Percentiles rank a stretch among this genome's conserved stretches.
These are phyloP conservation scores for Acacia pycnantha DNA, from an alignment of 331 rosid genomes.

Conservation along the genomic window DNA sequence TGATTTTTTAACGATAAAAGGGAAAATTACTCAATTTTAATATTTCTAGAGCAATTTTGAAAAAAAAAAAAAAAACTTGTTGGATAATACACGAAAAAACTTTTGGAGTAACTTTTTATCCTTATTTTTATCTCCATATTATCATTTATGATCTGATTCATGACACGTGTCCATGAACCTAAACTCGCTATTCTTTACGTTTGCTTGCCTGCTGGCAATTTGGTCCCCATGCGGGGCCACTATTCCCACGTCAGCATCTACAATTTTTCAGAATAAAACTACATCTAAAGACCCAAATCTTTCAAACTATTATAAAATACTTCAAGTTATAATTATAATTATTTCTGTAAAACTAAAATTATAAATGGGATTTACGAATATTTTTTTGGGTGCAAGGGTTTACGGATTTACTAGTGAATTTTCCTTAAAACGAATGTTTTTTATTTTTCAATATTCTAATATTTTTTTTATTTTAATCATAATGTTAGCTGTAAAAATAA, in stretches of 20 bases:
- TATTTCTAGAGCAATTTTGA: rapidly evolving
- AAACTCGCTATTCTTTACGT: not conserved
- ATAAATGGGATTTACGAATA: not conserved
- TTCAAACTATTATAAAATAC: not conserved
- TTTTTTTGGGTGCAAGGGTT: too few relatives aligned
- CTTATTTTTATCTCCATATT: too few relatives aligned
- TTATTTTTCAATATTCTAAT: too few relatives aligned
- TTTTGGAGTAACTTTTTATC: too few relatives aligned
- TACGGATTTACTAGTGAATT: too few relatives aligned
- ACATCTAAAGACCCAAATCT: not conserved
- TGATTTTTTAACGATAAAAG: rapidly evolving
- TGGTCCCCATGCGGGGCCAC: not conserved
- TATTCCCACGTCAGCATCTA: not conserved
- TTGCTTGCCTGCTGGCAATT: constrained; percentile 4
- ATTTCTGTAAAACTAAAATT: not conserved
- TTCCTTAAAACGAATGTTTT: too few relatives aligned
- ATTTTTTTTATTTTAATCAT: too few relatives aligned
- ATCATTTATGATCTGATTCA: not conserved
- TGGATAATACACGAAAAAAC: too few relatives aligned
- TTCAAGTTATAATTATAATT: not conserved
- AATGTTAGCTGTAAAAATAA: too few relatives aligned
- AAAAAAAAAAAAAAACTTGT: too few relatives aligned
- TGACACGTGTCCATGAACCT: not conserved
- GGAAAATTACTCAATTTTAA: too few relatives aligned
- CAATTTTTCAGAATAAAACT: not conserved